These are phyloP conservation scores for Pseudotsuga menziesii DNA, from an alignment of 75 land plant genomes.

Conservation along the genomic window DNA sequence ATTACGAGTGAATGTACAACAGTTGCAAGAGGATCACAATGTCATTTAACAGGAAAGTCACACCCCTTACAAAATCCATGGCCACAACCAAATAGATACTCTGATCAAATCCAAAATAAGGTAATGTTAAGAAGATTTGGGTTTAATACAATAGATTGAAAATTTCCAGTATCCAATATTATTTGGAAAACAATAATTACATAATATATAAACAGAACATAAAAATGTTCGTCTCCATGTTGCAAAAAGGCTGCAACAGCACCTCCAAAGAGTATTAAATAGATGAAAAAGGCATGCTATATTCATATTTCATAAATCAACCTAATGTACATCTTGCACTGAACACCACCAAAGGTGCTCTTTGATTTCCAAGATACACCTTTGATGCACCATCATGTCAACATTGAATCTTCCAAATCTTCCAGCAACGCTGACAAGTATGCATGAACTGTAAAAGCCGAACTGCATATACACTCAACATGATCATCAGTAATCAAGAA, in stretches of 20 bases:
- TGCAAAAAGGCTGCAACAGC: slow-evolving; percentile 1
- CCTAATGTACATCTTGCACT: slow-evolving; percentile 2
- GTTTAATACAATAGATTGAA: background rate
- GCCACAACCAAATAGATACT: background rate
- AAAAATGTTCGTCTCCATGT: background rate
- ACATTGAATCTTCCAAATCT: background rate
- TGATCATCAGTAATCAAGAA: background rate
- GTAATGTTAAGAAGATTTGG: background rate
- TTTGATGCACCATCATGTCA: background rate
- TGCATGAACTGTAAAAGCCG: slow-evolving; percentile 6
- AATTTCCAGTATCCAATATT: background rate
- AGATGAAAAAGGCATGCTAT: background rate
- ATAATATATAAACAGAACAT: slow-evolving; percentile 1
- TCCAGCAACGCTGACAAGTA: background rate
- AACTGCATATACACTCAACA: slow-evolving; percentile 6
- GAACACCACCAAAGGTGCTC: background rate
- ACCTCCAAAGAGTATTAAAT: background rate
- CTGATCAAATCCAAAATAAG: background rate
- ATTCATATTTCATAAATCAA: background rate
- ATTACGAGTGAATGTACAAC: background rate
- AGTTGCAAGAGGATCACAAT: too few relatives aligned
- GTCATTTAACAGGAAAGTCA: background rate
- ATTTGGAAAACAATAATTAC: slow-evolving; percentile 7
- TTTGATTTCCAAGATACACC: background rate
- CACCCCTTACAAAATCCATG: background rate